These are phyloP conservation scores for Lithohypha guttulata DNA, from an alignment of 2,329 filamentous ascomycete species.

Conservation along the genomic window DNA sequence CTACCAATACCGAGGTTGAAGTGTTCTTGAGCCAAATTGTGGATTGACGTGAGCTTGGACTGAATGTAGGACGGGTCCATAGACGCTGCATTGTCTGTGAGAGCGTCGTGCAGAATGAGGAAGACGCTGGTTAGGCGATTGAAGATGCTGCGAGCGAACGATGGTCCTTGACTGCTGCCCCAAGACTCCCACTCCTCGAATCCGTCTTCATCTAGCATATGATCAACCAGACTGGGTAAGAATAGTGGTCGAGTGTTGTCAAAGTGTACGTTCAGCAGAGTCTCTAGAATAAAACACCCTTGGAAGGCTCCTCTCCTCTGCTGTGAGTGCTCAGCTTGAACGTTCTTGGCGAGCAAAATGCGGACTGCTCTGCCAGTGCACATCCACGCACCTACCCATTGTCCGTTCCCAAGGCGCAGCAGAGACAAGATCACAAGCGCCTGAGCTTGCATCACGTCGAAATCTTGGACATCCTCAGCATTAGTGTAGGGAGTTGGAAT, in stretches of 20 bases:
- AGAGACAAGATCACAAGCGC: constrained; percentile 38
- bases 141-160: constrained; percentile 42
- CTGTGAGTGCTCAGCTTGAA: constrained; percentile 15
- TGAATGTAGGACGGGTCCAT: constrained; percentile 1
- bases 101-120: constrained; percentile 14
- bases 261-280: constrained; percentile 40
- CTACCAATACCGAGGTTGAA: constrained; percentile 2
- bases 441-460: constrained; percentile 31
- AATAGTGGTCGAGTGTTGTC: constrained; percentile 35
- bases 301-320: constrained; percentile 36
- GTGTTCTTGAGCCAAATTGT: constrained; percentile 4
- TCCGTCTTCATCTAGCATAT: constrained; percentile 50
- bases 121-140: constrained; percentile 37
- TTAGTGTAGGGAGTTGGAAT: not conserved
- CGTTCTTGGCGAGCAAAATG: constrained; percentile 29
- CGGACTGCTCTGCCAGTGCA: constrained; percentile 43
- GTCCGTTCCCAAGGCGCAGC: constrained; percentile 38
- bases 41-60: constrained; percentile 1
- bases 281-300: constrained; percentile 45
- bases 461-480: constrained; percentile 4
- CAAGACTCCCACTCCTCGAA: constrained; percentile 67
- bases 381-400: constrained; percentile 43
- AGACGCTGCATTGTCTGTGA: not conserved
- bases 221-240: constrained; percentile 25
- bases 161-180: constrained; percentile 35